These are phyloP conservation scores for Tuber umbilicatum DNA, from an alignment of 495 filamentous ascomycete species.

Conservation along the genomic window DNA sequence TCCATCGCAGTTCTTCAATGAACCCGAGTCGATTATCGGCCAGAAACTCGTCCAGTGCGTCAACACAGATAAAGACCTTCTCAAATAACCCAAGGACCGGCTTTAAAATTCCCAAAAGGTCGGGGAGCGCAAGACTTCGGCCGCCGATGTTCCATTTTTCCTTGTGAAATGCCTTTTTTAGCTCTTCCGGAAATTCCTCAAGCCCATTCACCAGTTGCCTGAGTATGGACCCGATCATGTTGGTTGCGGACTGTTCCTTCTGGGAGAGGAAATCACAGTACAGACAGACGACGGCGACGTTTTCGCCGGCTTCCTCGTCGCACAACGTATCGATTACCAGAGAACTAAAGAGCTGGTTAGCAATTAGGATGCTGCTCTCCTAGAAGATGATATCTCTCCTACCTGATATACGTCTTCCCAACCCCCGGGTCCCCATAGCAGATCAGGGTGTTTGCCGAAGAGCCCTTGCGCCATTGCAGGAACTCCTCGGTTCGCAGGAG, in stretches of 20 bases:
- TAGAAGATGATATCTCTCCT: not conserved
- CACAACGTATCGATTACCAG: not conserved
- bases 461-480: not conserved
- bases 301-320: not conserved
- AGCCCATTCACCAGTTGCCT: not conserved
- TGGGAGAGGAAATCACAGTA: constrained; percentile 1
- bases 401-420: not conserved
- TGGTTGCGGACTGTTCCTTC: not conserved
- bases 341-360: not conserved
- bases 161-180: not conserved
- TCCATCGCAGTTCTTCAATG: not conserved
- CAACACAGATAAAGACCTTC: not conserved
- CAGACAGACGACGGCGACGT: not conserved
- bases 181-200: not conserved
- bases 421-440: not conserved
- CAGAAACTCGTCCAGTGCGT: not conserved
- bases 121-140: not conserved
- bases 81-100: not conserved
- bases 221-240: not conserved
- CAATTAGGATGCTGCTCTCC: not conserved
- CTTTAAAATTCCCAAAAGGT: not conserved
- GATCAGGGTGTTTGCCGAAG: not conserved
- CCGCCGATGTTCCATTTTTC: not conserved
- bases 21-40: not conserved
- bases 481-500: not conserved